Base-by-base conservation (phyloP, 2,329 filamentous ascomycete species). In the Nigrospora oryzae region DNA sequence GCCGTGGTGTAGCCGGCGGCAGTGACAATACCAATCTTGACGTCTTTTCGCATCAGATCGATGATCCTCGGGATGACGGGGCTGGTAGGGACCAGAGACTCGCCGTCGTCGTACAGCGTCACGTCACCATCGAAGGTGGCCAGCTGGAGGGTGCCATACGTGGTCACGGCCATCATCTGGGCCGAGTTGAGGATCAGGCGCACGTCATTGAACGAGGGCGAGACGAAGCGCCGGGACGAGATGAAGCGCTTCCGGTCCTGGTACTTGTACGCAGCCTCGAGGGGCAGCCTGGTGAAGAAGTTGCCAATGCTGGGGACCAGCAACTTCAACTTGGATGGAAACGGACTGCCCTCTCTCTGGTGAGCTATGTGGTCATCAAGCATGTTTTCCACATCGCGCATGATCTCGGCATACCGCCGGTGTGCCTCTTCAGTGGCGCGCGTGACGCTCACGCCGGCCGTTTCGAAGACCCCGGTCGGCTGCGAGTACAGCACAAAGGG, bases 111-210 rank as follows among this genome's bases (percentile, higher is more conserved):
- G 63, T 98, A 98, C 17, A 98, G 75, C 1, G 93, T 98, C 42
- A 98, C 89, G 65, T 98, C 93, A 65, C 93, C 93, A 64, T 98
- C 93, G 61, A 98, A 98, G 0, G 93, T 98, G 44, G 95, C 84
- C 4, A 98, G 76, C 54, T 93, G 82, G 10, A 96, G 74, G 5
- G 80, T 76, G 17, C 85, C 83, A 38, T 73, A 70, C 19, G 79
- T 80, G 14, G 89, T 84, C n/a, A 97, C 79, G 35, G 88, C 89
- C 83, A 96, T 89, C 48, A 91, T 75, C 66, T 98, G 93, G 15
- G 93, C 90, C 35, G 93, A 93, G 67, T 98, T 98, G 54, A 98
- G 79, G 42, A 95, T 85, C 19, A 96, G 74, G 2, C 93, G 83
- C 47, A 98, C 82, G 61, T 98, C 93, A 67, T 98, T 98, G 75